Evolutionary conservation across 2,329 filamentous ascomycete genomes (phyloP), one percentile per base, ranked within the genome.

Genomic region (Fusarium chlamydosporum): DNA sequence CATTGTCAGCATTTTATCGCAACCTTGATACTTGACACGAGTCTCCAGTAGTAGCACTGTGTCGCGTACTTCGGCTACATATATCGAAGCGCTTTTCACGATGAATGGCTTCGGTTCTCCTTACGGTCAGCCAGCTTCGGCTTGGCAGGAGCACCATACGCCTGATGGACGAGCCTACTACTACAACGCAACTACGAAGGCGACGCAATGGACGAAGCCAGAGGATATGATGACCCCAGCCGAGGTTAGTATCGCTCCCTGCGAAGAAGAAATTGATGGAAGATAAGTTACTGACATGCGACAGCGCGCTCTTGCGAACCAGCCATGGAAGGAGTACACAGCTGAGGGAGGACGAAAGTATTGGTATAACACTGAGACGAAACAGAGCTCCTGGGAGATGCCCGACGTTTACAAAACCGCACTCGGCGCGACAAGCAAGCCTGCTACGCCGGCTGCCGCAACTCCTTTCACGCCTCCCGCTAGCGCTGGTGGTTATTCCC

Each of bases 331-430:
- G 76, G 93, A 97, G 79, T 96, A 97, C 76, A 93, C 91, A 27
- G 90, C 92, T 23, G 89, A 94, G 66, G 92, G 93, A 68, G 96
- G 95, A 46, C 89, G 91, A 74, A 93, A 95, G 77, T 99, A 99
- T 81, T 99, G 94, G 92, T 95, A 94, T 79, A 96, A 99, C 79
- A 92, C 90, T 34, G 91, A 96, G 79, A 94, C 92, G 43, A 94
- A 95, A 80, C 88, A 94, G 82, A 98, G 94, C 78, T 93, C 92
- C 33, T 99, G 96, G 96, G 91, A 94, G 75, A 94, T 97, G 86
- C 96, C 96, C 57, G 92, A 93, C 56, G 88, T 83, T 67, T 94
- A 94, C 81, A 93, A 92, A 76, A 86, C 86, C 72, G 92, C 92
- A 63, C 83, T 94, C 60, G 90, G 90, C 52, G 86, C 88, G 67